A percentile compares a stretch with the other conserved stretches of the same genome.
phyloP scores from a whole-genome alignment of 2,329 filamentous ascomycete species.

The Pseudogymnoascus sp. region DNA sequence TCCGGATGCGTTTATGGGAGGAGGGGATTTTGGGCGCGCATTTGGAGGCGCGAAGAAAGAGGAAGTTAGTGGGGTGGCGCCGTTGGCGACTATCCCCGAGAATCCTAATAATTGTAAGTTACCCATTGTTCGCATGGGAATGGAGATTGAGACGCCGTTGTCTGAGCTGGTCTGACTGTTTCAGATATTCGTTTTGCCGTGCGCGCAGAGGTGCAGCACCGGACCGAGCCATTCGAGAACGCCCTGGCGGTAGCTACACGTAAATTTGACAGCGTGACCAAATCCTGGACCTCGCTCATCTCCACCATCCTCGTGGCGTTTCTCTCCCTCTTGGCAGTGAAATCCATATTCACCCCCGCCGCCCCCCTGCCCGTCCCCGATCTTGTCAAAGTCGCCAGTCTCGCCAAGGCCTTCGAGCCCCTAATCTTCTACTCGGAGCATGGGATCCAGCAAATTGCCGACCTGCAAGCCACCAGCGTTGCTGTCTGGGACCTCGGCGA shows the following conservation, averaged over 20 bases:
- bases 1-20: slow-evolving; percentile 33
- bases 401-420: slow-evolving; percentile 87
- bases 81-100: slow-evolving; percentile 18
- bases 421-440: slow-evolving; percentile 92
- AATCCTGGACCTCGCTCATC: slow-evolving; percentile 60
- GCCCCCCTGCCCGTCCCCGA: slow-evolving; percentile 63
- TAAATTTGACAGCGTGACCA: slow-evolving; percentile 52
- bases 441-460: slow-evolving; percentile 74
- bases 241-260: slow-evolving; percentile 55
- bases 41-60: slow-evolving; percentile 28
- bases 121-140: background rate
- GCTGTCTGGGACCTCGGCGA: slow-evolving; percentile 94
- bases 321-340: slow-evolving; percentile 55
- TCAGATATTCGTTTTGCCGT: slow-evolving; percentile 82
- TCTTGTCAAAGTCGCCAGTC: slow-evolving; percentile 79
- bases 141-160: background rate
- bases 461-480: slow-evolving; percentile 82
- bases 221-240: slow-evolving; percentile 74
- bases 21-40: slow-evolving; percentile 29
- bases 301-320: slow-evolving; percentile 53
- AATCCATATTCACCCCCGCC: slow-evolving; percentile 61
- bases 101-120: slow-evolving; percentile 42
- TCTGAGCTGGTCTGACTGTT: background rate
- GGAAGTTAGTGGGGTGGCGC: slow-evolving; percentile 12
- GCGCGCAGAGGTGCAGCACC: slow-evolving; percentile 79